phyloP scores from a whole-genome alignment of 2,329 filamentous ascomycete genomes.

The Penicillium sp. region DNA sequence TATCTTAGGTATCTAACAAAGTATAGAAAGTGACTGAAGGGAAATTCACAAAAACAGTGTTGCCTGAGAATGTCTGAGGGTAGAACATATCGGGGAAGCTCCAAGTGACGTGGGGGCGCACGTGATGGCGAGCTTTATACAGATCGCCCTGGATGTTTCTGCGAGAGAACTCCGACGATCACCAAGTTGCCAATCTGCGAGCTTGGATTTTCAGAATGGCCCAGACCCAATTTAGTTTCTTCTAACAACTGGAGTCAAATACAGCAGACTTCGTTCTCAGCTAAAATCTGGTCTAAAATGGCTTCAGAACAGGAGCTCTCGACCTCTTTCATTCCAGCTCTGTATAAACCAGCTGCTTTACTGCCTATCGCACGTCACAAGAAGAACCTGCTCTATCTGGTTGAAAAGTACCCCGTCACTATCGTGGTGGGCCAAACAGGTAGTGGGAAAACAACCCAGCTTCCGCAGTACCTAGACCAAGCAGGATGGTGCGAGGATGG shows the following conservation, averaged over 20 bases:
- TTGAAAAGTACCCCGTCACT: constrained; percentile 75
- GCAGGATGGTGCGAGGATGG: constrained; percentile 82
- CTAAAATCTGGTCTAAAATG: constrained; percentile 24
- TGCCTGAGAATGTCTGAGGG: constrained; percentile 14
- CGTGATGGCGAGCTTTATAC: constrained; percentile 21
- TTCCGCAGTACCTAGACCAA: constrained; percentile 80
- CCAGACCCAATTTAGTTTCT: not conserved
- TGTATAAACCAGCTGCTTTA: constrained; percentile 75
- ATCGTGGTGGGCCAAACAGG: constrained; percentile 91
- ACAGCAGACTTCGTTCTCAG: not conserved
- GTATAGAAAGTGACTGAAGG: not conserved
- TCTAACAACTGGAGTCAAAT: not conserved
- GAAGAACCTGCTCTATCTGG: constrained; percentile 69
- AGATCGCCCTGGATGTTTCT: constrained; percentile 8
- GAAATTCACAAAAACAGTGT: constrained; percentile 7
- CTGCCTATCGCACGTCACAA: constrained; percentile 80
- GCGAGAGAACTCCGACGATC: constrained; percentile 5
- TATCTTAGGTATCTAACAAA: not conserved
- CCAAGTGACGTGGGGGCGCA: constrained; percentile 22
- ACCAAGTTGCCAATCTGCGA: not conserved
- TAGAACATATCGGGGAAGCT: constrained; percentile 19
- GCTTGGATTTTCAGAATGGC: constrained; percentile 6
- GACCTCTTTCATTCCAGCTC: constrained; percentile 58
- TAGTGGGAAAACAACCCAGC: constrained; percentile 89
- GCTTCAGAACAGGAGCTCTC: constrained; percentile 39